These are phyloP conservation scores for Ophiosphaerella korrae DNA, from an alignment of 2,329 filamentous ascomycete species.

Conservation along the genomic window DNA sequence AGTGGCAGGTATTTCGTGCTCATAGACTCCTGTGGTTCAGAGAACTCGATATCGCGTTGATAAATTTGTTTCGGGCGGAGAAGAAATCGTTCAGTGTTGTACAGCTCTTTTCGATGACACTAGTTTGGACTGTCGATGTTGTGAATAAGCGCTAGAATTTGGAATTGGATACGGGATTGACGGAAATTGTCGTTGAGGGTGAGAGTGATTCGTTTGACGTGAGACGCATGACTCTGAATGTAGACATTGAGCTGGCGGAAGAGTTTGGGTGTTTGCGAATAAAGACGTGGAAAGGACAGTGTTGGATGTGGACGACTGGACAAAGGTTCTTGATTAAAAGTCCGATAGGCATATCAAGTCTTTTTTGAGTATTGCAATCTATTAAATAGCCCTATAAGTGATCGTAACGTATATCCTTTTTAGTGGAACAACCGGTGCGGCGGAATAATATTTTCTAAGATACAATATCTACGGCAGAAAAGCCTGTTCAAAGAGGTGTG, in stretches of 20 bases:
- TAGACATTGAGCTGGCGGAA: slow-evolving; percentile 7
- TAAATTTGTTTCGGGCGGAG: background rate
- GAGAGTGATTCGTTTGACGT: slow-evolving; percentile 1
- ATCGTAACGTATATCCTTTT: too few species aligned
- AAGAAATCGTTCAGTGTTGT: background rate
- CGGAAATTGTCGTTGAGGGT: slow-evolving; percentile 2
- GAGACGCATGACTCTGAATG: background rate
- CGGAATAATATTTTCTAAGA: too few species aligned
- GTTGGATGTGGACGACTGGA: background rate
- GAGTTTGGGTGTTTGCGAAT: slow-evolving; percentile 1
- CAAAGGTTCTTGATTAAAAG: background rate
- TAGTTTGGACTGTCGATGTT: slow-evolving; percentile 10
- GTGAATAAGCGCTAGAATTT: slow-evolving; percentile 14
- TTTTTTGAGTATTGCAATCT: too few species aligned
- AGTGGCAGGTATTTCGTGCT: slow-evolving; percentile 2
- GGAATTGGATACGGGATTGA: slow-evolving; percentile 15
- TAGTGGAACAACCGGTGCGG: too few species aligned
- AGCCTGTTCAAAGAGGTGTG: too few species aligned
- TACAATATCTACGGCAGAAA: too few species aligned
- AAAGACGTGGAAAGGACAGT: background rate
- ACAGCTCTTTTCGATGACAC: slow-evolving; percentile 11
- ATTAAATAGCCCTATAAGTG: too few species aligned
- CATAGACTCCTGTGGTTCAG: slow-evolving; percentile 7
- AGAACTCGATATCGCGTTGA: slow-evolving; percentile 7
- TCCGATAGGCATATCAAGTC: too few species aligned